Base-by-base conservation (phyloP, 2,329 filamentous ascomycete genomes). In the Xylaria sp. region DNA sequence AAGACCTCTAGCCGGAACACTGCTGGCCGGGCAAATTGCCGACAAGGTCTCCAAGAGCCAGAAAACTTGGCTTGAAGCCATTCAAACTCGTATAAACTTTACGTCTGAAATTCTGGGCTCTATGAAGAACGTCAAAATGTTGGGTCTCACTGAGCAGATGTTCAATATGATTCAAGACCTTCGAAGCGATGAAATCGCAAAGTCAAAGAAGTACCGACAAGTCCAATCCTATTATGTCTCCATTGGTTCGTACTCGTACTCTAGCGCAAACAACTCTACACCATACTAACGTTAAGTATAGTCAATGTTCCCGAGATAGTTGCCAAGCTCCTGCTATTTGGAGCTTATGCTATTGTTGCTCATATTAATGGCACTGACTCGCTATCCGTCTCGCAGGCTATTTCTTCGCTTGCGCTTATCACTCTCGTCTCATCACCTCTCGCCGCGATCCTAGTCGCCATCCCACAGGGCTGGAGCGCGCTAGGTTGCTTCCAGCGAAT, bases 91-190 rank as follows among this genome's bases (percentile, higher is more conserved):
- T 23, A 68, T 68, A 28, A 61, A 66, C 37, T 60, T 67, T 34
- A 65, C 66, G 2, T 71, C 67, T 13, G 56, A 60, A 28, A 62
- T 67, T 13, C 63, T 70, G 18, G 55, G 63, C 25, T 63, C 50
- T 15, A 69, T 71, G 60, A 71, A 67, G 41, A 67, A 54, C 46
- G 55, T 70, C 32, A 71, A 70, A 54, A 70, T 71, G 69, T n/a
- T 66, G 15, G 69, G 69, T 23, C 63, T 71, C 5, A 56, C 66
- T 18, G 56, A 10, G 37, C 41, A 60, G 18, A 66, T 70, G 65
- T 65, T 54, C 32, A 37, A 54, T 41, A 60, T 57, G 58, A 71
- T 71, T 25, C 41, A 61, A 20, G 39, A 55, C 1, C 41, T 69
- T 18, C 66, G 69, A 25, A 41, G 54, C 10, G 62, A 59, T 7